Evolutionary conservation across 441 rosid species (phyloP), one percentile per base, ranked within the genome.

Genomic region (Kokia cookei): DNA sequence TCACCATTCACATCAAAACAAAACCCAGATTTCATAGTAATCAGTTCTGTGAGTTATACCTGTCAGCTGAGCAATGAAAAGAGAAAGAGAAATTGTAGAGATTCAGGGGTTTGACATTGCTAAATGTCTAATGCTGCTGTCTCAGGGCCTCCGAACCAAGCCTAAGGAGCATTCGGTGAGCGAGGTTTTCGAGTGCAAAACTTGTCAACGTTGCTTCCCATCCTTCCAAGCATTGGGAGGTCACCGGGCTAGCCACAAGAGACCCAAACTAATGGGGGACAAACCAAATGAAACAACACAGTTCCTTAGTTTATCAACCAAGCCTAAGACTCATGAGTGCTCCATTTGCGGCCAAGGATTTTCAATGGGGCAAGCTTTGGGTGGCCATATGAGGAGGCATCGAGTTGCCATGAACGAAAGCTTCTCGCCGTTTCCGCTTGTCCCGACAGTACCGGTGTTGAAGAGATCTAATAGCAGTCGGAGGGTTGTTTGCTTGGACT

Each of bases 171-270:
- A 69, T 27, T 69, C n/a, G 6, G 61, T 14, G 0, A 76, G 42
- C 43, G 79, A 83, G 2, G 75, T 51, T 1, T 85, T 79, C 60
- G 84, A 83, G 76, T 89, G 93, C 87, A 89, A 89, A 79, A 89
- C 91, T 1, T 89, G 93, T 54, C 78, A 84, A 64, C 82, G 85
- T 42, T 77, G 72, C 53, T 89, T 89, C 74, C 60, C 87, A 2
- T 89, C 93, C 3, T 89, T 89, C 37, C 93, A 89, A 78, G 90
- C 91, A 0, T 79, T 89, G 0, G 91, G 93, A 15, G 91, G 93
- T 48, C 93, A 89, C 69, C 79, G 91, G 35, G 85, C 93, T 0
- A 89, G 93, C 82, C 93, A 89, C 78, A 89, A 89, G 77, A 81
- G 68, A 67, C 85, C 72, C 2, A 84, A 76, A 78, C 6, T 68